Evolutionary conservation across 805 yeast species (phyloP).

Genomic region (Barnettozyma vustinii): DNA sequence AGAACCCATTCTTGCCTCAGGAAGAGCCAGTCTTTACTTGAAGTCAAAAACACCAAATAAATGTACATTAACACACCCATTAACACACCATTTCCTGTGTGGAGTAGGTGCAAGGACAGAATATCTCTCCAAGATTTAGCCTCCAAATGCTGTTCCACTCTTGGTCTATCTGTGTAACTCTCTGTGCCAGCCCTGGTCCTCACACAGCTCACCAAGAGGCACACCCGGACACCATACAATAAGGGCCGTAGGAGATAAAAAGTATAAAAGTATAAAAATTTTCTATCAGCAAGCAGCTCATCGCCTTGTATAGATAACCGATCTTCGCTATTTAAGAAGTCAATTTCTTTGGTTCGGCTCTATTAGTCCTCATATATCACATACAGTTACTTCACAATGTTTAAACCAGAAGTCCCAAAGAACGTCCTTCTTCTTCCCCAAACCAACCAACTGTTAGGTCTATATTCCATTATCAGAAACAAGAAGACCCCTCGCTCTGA

Average conservation of each 20-base stretch:
- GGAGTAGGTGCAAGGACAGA: no score
- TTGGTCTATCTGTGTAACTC: not conserved
- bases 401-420: slow-evolving; percentile 15
- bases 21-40: slow-evolving; percentile 5
- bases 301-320: not conserved
- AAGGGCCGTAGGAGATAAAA: slow-evolving; percentile 3
- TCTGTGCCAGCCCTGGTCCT: not conserved
- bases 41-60: not conserved
- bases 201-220: not conserved
- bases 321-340: not conserved
- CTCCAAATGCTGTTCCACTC: no score
- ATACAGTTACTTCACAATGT: not conserved
- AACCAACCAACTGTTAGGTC: slow-evolving; percentile 82
- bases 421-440: slow-evolving; percentile 75
- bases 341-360: not conserved
- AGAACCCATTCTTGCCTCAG: slow-evolving; percentile 55
- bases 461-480: slow-evolving; percentile 88
- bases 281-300: not conserved
- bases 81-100: no score
- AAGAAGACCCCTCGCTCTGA: slow-evolving; percentile 78
- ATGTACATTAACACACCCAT: slow-evolving; percentile 1
- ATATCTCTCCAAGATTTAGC: no score
- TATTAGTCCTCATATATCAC: not conserved
- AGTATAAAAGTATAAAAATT: not conserved
- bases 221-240: not conserved